Conservation (phyloP, 1,139 yeast species). For the Debaryomycetaceae sp. region DNA sequence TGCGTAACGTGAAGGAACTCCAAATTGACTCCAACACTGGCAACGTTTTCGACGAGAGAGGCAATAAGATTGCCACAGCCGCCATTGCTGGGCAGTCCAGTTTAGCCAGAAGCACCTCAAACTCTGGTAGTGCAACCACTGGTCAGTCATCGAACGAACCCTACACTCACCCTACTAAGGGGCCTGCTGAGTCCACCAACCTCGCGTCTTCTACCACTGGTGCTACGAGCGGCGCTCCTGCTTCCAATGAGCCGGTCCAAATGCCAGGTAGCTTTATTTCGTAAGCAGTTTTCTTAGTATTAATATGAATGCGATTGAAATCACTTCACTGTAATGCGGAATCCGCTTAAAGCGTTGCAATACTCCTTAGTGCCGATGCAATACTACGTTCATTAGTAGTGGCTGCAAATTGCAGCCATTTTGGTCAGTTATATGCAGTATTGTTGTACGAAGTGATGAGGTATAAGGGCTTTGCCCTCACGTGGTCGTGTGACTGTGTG, state of each 20-base stretch:
- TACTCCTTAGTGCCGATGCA: too few species aligned
- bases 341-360: too few species aligned
- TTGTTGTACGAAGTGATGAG: too few species aligned
- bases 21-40: conserved; percentile 30
- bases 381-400: too few species aligned
- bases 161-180: not conserved
- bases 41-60: conserved; percentile 27
- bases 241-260: not conserved
- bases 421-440: too few species aligned
- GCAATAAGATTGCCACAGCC: conserved; percentile 9
- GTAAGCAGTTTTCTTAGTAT: not conserved
- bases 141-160: not conserved
- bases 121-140: not conserved
- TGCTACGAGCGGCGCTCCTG: not conserved
- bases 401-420: conserved; percentile 6
- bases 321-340: conserved; percentile 1
- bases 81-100: not conserved
- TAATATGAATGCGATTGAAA: not conserved
- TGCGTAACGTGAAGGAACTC: conserved; percentile 22
- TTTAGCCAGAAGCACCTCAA: not conserved
- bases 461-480: conserved; percentile 6
- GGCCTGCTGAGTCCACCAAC: not conserved
- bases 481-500: conserved; percentile 9
- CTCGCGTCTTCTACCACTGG: not conserved
- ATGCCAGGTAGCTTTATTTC: conserved; percentile 4